A percentile compares a stretch with the other conserved stretches of the same genome.
phyloP scores from a whole-genome alignment of 441 rosid genomes.

The Omphalea diandra region DNA sequence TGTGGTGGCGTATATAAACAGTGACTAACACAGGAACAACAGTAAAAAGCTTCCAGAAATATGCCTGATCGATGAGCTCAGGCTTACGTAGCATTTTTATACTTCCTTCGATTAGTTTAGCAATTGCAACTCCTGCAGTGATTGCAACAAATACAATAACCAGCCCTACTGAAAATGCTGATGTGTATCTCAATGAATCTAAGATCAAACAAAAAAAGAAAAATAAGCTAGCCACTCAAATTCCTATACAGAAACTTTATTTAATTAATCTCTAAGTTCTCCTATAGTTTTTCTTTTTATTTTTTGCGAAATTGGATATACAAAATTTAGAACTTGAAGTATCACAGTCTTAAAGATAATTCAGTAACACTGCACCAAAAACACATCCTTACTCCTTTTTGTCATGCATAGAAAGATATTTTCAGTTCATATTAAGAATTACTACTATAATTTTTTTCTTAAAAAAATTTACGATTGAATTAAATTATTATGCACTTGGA shows the following conservation, averaged over 20 bases:
- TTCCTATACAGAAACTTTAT: no score
- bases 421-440: no score
- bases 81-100: constrained; percentile 52
- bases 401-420: no score
- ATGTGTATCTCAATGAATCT: constrained; percentile 70
- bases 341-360: no score
- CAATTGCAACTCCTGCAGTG: constrained; percentile 49
- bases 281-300: no score
- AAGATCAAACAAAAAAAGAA: constrained; percentile 10
- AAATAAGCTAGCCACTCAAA: neutral
- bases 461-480: no score
- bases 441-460: no score
- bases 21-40: constrained; percentile 60
- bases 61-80: constrained; percentile 42
- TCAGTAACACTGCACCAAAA: no score
- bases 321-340: no score
- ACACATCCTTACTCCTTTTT: no score
- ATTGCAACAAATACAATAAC: constrained; percentile 57
- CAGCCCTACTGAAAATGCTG: constrained; percentile 55
- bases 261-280: no score
- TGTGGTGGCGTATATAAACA: constrained; percentile 70
- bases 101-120: constrained; percentile 44
- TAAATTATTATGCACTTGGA: neutral
- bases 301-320: no score
- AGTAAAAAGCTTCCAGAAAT: constrained; percentile 68